Evolutionary conservation across 257 asterid species (phyloP).

Genomic region (Solanum habrochaites): DNA sequence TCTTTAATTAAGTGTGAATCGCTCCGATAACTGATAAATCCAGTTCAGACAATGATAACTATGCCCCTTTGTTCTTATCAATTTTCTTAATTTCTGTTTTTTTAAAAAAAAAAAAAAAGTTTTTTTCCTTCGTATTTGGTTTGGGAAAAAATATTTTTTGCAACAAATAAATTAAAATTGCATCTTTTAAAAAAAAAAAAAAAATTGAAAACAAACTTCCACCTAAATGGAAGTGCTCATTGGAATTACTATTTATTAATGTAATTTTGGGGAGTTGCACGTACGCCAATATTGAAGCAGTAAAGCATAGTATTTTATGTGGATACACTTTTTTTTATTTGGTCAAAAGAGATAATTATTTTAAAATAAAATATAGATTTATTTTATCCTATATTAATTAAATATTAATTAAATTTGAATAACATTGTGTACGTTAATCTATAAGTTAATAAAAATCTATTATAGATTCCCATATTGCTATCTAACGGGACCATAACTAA

Average conservation of each 20-base stretch:
- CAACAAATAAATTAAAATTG: not conserved
- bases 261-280: not conserved
- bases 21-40: no score
- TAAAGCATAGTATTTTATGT: not conserved
- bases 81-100: not conserved
- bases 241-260: not conserved
- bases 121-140: not conserved
- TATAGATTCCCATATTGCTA: no score
- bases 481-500: no score
- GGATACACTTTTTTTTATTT: no score
- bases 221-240: not conserved
- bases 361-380: no score
- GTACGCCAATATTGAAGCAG: not conserved
- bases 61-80: not conserved
- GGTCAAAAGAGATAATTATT: no score
- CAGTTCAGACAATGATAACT: not conserved
- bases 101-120: no score
- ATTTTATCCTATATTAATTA: no score
- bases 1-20: no score
- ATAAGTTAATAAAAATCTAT: no score
- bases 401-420: accelerated
- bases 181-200: not conserved
- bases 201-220: not conserved
- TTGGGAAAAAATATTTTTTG: not conserved
- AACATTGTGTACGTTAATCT: no score